Percentiles rank a stretch among this genome's conserved stretches.
Evolutionary conservation across 345 rosid genomes (phyloP).

Genomic region (Citrus sp.): DNA sequence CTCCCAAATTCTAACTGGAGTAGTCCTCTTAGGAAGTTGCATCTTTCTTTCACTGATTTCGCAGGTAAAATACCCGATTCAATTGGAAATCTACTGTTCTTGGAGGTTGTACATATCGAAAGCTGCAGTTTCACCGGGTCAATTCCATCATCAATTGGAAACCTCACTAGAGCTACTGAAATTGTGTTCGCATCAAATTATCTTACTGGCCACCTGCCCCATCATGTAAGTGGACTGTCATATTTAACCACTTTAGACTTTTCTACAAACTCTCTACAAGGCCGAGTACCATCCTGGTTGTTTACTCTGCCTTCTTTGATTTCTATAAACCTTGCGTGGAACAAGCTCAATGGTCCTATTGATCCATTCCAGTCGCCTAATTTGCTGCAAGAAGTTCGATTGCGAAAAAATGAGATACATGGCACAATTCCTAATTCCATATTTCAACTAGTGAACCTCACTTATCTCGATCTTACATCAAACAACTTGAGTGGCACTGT

Average conservation of each 20-base stretch:
- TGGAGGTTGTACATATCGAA: not conserved
- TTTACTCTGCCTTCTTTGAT: not conserved
- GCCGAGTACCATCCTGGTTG: slow-evolving; percentile 1
- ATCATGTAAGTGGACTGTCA: not conserved
- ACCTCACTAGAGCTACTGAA: not conserved
- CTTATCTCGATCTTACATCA: not conserved
- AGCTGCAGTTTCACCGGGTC: not conserved
- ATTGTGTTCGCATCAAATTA: not conserved
- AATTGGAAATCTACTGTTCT: not conserved
- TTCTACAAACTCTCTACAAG: not conserved
- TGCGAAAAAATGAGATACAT: not conserved
- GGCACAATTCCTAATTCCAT: not conserved
- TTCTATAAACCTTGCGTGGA: not conserved
- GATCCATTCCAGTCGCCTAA: not conserved
- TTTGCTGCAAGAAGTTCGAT: not conserved
- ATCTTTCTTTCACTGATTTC: not conserved
- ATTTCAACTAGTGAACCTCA: not conserved
- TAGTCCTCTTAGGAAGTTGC: not conserved
- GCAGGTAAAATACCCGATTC: not conserved
- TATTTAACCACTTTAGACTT: not conserved
- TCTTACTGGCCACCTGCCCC: slow-evolving; percentile 2
- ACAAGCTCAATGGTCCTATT: not conserved
- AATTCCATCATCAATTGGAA: not conserved
- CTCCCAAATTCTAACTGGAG: not conserved
- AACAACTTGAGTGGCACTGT: not conserved